These are phyloP conservation scores for Quillaja saponaria DNA, from an alignment of 306 rosid genomes.

Conservation along the genomic window DNA sequence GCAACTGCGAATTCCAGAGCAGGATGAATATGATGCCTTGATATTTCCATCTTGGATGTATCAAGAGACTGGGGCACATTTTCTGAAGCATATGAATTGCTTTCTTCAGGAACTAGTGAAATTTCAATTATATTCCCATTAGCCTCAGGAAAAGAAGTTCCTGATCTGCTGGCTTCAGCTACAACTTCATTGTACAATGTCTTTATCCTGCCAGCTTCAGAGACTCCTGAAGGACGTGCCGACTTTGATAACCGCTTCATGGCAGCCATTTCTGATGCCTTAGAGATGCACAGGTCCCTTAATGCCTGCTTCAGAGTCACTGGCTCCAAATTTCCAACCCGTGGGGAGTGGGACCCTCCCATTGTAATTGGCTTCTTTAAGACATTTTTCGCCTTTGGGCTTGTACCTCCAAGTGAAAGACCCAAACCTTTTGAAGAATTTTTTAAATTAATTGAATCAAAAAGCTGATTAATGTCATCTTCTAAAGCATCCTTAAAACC, in stretches of 20 bases:
- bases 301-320: conserved; percentile 86
- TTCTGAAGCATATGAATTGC: conserved; percentile 37
- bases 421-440: conserved; percentile 57
- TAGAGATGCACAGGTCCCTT: conserved; percentile 84
- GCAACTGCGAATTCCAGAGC: conserved; percentile 45
- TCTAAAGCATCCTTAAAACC: conserved; percentile 65
- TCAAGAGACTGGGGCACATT: conserved; percentile 42
- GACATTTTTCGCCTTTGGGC: conserved; percentile 57
- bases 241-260: conserved; percentile 80
- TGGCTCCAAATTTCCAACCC: conserved; percentile 62
- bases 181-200: conserved; percentile 78
- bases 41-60: conserved; percentile 36
- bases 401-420: conserved; percentile 51
- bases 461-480: conserved; percentile 76
- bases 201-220: conserved; percentile 89
- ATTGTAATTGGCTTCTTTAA: conserved; percentile 71
- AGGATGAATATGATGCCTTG: conserved; percentile 42
- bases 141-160: conserved; percentile 40
- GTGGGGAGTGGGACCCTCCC: conserved; percentile 66
- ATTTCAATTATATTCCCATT: conserved; percentile 51
- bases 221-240: conserved; percentile 62
- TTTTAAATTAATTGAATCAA: conserved; percentile 63
- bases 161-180: conserved; percentile 52
- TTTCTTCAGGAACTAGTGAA: conserved; percentile 59
- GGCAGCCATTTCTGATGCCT: conserved; percentile 99